Percentiles rank a stretch among this genome's conserved stretches.
Evolutionary conservation across 2,329 filamentous ascomycete genomes (phyloP).

Genomic region (Ceratocystis huliohia): DNA sequence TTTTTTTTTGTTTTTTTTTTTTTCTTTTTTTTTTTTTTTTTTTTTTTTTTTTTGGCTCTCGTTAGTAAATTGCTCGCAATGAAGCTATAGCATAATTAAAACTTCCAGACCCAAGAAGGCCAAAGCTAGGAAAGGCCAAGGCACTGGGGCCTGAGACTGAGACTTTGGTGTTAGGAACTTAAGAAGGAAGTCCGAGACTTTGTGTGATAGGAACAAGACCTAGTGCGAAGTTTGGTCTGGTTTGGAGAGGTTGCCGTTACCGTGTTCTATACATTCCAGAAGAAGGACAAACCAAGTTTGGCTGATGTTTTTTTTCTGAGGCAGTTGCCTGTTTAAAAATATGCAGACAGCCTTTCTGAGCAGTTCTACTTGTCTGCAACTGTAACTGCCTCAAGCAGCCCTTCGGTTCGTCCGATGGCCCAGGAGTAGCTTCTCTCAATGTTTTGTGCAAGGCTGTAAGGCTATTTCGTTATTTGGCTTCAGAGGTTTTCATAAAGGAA

Average conservation of each 20-base stretch:
- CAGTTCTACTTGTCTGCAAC: not conserved
- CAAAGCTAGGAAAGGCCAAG: not conserved
- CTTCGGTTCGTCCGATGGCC: not conserved
- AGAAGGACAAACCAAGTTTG: not conserved
- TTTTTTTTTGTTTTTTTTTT: no score
- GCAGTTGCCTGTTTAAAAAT: conserved; percentile 1
- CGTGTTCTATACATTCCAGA: conserved; percentile 1
- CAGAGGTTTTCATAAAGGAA: not conserved
- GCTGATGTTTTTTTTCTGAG: not conserved
- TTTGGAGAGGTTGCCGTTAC: not conserved
- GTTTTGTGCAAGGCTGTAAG: not conserved
- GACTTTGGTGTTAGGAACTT: not conserved
- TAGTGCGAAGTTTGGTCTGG: not conserved
- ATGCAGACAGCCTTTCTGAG: not conserved
- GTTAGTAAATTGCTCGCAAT: not conserved
- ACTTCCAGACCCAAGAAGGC: not conserved
- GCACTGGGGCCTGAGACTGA: conserved; percentile 4
- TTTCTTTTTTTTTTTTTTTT: no score
- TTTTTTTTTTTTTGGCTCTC: not conserved
- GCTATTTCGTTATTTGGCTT: not conserved
- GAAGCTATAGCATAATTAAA: not conserved
- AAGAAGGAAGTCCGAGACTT: not conserved
- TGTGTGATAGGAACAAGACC: not conserved
- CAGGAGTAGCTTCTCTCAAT: not conserved
- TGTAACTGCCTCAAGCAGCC: not conserved